Evolutionary conservation across 1,284 basidiomycete species (phyloP), one percentile per base, ranked within the genome.

Genomic region (Porodaedalea pini): DNA sequence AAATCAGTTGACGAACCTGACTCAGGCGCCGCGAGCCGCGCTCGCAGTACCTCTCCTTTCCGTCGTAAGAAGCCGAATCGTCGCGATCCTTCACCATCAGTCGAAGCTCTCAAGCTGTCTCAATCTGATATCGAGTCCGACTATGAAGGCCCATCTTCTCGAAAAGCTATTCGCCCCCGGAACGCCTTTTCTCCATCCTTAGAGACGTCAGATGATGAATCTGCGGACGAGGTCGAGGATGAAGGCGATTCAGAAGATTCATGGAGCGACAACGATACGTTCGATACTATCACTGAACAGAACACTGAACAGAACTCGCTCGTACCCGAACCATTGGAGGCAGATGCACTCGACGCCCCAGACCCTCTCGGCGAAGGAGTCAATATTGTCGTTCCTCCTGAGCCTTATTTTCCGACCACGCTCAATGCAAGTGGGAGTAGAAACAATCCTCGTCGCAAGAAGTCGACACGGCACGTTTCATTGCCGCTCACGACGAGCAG

Each of bases 281-380:
- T 94, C 62, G 90, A 95, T 70, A 80, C 85, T 48, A 78, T 91
- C 65, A 96, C 87, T 0, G 80, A 83, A 66, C 74, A 78, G 64
- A 86, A 89, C 67, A 88, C 86, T 1, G 82, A 86, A 68, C 78
- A 77, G 59, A 94, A 95, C 67, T 85, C 92, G 0, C 76, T 87
- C 41, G 78, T 85, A 54, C 70, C 73, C 7, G 71, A 73, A 23
- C 70, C 71, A 1, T 67, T 74, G 39, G 75, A 70, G 17, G 67
- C 75, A 29, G 73, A 73, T 53, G 73, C 73, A 40, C 73, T 80
- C 60, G 86, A 88, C 23, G 59, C 49, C 43, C 83, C 86, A 6
- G 88, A 90, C 69, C 87, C 90, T 3, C 75, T 90, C 2, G 90
- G 89, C 27, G 89, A 92, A 71, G 92, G 94, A 47, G 92, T 95